Conservation (phyloP, 208 protist genomes). For the Leishmania tropica region DNA sequence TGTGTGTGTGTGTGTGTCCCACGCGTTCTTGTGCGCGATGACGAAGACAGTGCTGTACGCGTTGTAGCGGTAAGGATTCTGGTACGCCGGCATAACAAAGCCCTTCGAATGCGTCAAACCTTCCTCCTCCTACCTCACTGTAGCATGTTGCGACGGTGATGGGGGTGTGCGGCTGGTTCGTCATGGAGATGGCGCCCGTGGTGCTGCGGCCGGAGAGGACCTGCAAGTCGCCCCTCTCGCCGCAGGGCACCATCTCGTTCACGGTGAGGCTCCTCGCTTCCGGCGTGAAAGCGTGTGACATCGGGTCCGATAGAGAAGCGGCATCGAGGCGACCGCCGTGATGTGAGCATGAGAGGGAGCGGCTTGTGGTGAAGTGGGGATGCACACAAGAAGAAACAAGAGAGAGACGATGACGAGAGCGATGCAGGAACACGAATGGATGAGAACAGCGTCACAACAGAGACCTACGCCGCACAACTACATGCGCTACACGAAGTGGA, state of each 20-base stretch:
- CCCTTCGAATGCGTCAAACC: conserved; percentile 1
- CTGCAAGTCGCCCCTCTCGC: conserved; percentile 3
- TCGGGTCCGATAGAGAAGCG: background rate
- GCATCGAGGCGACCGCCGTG: background rate
- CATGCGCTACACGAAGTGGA: background rate
- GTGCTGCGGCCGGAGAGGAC: conserved; percentile 1
- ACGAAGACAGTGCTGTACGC: conserved; percentile 56
- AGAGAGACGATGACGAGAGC: background rate
- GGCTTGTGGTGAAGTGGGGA: background rate
- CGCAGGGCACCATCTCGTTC: conserved; percentile 19
- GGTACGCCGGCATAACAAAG: conserved; percentile 46
- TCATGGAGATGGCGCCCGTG: conserved; percentile 1
- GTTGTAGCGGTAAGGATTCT: conserved; percentile 71
- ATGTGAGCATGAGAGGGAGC: background rate
- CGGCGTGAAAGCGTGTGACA: background rate
- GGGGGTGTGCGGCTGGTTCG: conserved; percentile 26
- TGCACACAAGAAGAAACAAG: background rate
- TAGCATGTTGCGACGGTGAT: conserved; percentile 54
- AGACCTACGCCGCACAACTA: background rate
- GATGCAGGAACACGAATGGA: background rate
- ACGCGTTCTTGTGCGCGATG: conserved; percentile 37
- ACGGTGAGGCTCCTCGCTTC: conserved; percentile 16
- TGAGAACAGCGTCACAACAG: background rate
- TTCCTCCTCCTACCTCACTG: conserved; percentile 27
- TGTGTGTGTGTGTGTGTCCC: background rate